Base-by-base conservation (phyloP, 73 alveolate genomes). In the Breviolum minutum region DNA sequence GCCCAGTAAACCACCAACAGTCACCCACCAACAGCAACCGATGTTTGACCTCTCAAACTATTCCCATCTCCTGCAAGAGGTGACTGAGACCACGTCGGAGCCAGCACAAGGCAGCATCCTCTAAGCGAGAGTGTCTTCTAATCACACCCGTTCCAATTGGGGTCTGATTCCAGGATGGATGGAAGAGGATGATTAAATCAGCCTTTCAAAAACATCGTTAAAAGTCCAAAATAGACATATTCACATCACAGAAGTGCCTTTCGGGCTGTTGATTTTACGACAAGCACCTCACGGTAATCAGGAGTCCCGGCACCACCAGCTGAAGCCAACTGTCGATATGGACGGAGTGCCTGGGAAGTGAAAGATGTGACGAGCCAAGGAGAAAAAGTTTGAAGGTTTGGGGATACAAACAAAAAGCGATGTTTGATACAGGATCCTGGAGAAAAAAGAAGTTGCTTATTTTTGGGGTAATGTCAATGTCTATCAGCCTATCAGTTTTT, bases 71-170 rank as follows among this genome's bases (percentile, higher is more conserved):
- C 97, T 92, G 97, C 80, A 92, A 20, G 26, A 92, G 66, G 48
- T 92, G 97, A 24, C 97, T 27, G 20, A 92, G 73, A 79, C 97
- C 27, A 11, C 97, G 97, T 16, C 97, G 88, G n/a, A 92, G 79
- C 97, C 97, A 92, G 85, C 97, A 92, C 29, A 92, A 79, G 26
- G 97, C 97, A 4, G 97, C 97, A 60, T 92, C 97, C 97, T 90
- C 20, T 9, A n/a, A 30, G 64, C 61, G 29, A 12, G 9, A 24
- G 64, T 8, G 64, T 11, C 24, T 66, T 66, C 24, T 17, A 66
- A 13, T 76, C 85, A 1, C 32, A 1, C 12, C 16, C 5, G n/a
- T 6, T n/a, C 85, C 12, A 29, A 13, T 2, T 13, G n/a, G n/a
- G 16, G 1, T 17, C 16, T 76, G 27, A n/a, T 66, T 29, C 26